Percentiles rank a stretch among this genome's conserved stretches.
These are phyloP conservation scores for Hyphopichia wangnamkhiaoensis DNA, from an alignment of 1,139 yeast species.

Conservation along the genomic window DNA sequence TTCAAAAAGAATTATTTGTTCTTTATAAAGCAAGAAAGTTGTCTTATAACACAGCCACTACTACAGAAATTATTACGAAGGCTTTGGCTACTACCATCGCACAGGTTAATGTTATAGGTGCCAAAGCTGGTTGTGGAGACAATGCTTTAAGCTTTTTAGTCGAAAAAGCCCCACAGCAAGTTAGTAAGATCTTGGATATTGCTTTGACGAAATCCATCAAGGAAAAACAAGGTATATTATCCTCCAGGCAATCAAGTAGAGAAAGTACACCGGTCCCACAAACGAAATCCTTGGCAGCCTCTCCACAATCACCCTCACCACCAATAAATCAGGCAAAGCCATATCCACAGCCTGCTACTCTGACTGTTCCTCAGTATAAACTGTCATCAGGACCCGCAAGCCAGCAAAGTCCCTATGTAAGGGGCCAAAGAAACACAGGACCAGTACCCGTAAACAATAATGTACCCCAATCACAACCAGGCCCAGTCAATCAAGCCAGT, in stretches of 20 bases:
- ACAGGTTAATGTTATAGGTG: constrained; percentile 84
- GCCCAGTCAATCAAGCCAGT: too few species aligned
- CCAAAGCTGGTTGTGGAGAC: constrained; percentile 78
- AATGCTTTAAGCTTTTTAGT: constrained; percentile 79
- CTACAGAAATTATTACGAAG: constrained; percentile 81
- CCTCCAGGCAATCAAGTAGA: constrained; percentile 25
- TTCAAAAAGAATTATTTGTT: constrained; percentile 70
- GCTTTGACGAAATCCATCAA: constrained; percentile 80
- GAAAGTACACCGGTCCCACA: constrained; percentile 30
- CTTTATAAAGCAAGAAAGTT: constrained; percentile 71
- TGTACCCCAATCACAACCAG: too few species aligned
- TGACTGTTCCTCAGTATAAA: constrained; percentile 1
- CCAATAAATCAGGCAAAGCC: constrained; percentile 2
- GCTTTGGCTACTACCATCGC: constrained; percentile 93
- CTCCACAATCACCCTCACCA: constrained; percentile 6
- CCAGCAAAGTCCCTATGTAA: too few species aligned
- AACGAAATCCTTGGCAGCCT: constrained; percentile 10
- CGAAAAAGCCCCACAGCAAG: constrained; percentile 85
- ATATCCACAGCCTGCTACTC: constrained; percentile 1
- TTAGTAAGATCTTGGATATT: constrained; percentile 78
- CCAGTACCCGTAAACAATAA: background rate
- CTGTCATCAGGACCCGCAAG: constrained; percentile 1
- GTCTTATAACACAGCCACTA: constrained; percentile 65
- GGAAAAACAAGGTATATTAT: constrained; percentile 43
- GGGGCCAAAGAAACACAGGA: background rate